These are phyloP conservation scores for Beauveria medogensis DNA, from an alignment of 2,329 filamentous ascomycete genomes.

Conservation along the genomic window DNA sequence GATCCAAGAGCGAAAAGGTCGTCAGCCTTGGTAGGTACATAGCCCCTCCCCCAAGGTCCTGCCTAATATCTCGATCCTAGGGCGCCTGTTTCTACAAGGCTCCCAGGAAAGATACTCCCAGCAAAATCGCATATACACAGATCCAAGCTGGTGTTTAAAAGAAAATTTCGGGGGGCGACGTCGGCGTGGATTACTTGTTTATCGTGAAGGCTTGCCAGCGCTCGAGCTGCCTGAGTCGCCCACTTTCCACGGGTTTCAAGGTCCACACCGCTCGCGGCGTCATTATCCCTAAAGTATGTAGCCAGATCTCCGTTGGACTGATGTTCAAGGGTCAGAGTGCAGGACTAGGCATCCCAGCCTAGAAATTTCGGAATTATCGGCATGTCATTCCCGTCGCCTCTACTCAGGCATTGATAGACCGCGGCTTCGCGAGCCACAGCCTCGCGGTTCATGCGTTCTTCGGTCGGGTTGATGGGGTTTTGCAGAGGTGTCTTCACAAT, in stretches of 20 bases:
- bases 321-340: slow-evolving; percentile 20
- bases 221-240: slow-evolving; percentile 26
- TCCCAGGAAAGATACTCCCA: slow-evolving; percentile 23
- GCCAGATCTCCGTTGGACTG: slow-evolving; percentile 20
- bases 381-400: slow-evolving; percentile 1
- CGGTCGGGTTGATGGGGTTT: slow-evolving; percentile 13
- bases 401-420: slow-evolving; percentile 18
- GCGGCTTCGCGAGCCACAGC: slow-evolving; percentile 17
- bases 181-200: slow-evolving; percentile 32
- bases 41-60: slow-evolving; percentile 18
- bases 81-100: slow-evolving; percentile 15
- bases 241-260: slow-evolving; percentile 19
- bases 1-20: slow-evolving; percentile 28
- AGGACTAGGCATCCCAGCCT: slow-evolving; percentile 17
- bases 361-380: slow-evolving; percentile 17
- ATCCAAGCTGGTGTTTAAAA: slow-evolving; percentile 26
- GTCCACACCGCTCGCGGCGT: neutral
- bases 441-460: slow-evolving; percentile 10
- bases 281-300: slow-evolving; percentile 15
- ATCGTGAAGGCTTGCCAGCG: slow-evolving; percentile 26
- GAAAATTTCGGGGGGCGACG: slow-evolving; percentile 30
- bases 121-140: slow-evolving; percentile 30
- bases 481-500: slow-evolving; percentile 17
- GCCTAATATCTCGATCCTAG: slow-evolving; percentile 18
- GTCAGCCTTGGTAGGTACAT: slow-evolving; percentile 16